Evolutionary conservation across 1,139 yeast species (phyloP).

Genomic region (Geotrichum siamense): DNA sequence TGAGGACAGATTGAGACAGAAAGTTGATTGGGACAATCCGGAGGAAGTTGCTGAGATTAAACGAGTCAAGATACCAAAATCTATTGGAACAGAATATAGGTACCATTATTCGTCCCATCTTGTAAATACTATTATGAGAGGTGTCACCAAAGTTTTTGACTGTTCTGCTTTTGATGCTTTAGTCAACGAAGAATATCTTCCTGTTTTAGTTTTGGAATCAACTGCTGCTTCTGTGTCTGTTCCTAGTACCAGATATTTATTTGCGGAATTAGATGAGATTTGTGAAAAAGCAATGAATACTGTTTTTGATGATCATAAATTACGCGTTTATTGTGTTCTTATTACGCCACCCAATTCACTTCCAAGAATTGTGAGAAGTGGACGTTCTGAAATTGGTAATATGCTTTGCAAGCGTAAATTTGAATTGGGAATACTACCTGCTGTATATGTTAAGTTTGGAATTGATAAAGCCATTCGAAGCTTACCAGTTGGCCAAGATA

Average conservation of each 20-base stretch:
- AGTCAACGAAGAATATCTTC: conserved; percentile 76
- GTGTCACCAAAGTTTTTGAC: conserved; percentile 77
- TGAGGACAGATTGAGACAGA: conserved; percentile 83
- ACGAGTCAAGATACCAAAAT: not conserved
- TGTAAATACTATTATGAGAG: conserved; percentile 69
- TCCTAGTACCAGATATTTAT: conserved; percentile 39
- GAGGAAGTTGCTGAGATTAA: conserved; percentile 16
- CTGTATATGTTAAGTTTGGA: conserved; percentile 77
- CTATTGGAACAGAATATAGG: conserved; percentile 34
- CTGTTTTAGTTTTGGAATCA: conserved; percentile 83
- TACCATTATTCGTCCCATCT: conserved; percentile 84
- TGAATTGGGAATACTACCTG: conserved; percentile 64
- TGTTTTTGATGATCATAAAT: conserved; percentile 60
- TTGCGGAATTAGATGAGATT: conserved; percentile 57
- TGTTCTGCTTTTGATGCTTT: conserved; percentile 87
- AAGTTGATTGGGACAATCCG: conserved; percentile 32
- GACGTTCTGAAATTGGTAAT: conserved; percentile 87
- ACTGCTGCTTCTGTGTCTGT: conserved; percentile 47
- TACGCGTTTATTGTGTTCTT: conserved; percentile 73
- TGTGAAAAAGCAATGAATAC: conserved; percentile 69
- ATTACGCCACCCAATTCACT: conserved; percentile 75
- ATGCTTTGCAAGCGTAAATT: conserved; percentile 82
- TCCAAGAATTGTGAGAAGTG: conserved; percentile 77
- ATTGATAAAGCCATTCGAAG: conserved; percentile 58
- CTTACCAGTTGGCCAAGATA: conserved; percentile 72